These are phyloP conservation scores for Pyrenophora teres DNA, from an alignment of 2,329 filamentous ascomycete genomes.

Conservation along the genomic window DNA sequence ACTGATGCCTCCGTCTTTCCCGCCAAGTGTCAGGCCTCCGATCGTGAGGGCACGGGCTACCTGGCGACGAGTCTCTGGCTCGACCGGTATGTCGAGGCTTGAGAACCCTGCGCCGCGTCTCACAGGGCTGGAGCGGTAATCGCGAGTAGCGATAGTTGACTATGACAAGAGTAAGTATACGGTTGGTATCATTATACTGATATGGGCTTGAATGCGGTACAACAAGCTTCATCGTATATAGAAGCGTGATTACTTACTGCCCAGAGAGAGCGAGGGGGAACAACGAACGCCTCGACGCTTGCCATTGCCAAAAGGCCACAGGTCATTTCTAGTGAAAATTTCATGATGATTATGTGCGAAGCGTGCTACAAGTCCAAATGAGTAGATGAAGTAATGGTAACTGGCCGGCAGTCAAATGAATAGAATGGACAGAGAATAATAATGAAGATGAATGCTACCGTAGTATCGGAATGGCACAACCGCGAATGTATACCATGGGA, in stretches of 20 bases:
- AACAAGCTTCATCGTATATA: not conserved
- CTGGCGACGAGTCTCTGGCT: slow-evolving; percentile 3
- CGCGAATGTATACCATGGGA: not conserved
- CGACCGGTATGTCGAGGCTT: not conserved
- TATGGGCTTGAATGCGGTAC: not conserved
- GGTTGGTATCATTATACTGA: not conserved
- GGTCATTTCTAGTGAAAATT: slow-evolving; percentile 21
- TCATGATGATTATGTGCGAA: slow-evolving; percentile 27
- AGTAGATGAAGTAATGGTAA: slow-evolving; percentile 4
- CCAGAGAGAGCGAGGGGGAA: slow-evolving; percentile 22
- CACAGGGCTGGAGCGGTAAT: slow-evolving; percentile 19
- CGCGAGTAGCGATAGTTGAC: slow-evolving; percentile 19
- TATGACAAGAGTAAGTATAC: slow-evolving; percentile 5
- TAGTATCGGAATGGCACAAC: not conserved
- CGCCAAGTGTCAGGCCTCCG: slow-evolving; percentile 40
- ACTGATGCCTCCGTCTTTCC: slow-evolving; percentile 34
- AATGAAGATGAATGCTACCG: not conserved
- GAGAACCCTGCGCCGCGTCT: slow-evolving; percentile 10
- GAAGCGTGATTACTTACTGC: slow-evolving; percentile 22
- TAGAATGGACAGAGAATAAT: not conserved
- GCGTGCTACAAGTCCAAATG: not conserved
- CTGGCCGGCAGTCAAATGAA: slow-evolving; percentile 23
- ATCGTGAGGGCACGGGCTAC: slow-evolving; percentile 24
- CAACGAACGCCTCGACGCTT: slow-evolving; percentile 27
- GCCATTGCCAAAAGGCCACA: slow-evolving; percentile 29